Conservation (phyloP, 108 stramenopile genomes). For the Fragilariopsis cylindrus region DNA sequence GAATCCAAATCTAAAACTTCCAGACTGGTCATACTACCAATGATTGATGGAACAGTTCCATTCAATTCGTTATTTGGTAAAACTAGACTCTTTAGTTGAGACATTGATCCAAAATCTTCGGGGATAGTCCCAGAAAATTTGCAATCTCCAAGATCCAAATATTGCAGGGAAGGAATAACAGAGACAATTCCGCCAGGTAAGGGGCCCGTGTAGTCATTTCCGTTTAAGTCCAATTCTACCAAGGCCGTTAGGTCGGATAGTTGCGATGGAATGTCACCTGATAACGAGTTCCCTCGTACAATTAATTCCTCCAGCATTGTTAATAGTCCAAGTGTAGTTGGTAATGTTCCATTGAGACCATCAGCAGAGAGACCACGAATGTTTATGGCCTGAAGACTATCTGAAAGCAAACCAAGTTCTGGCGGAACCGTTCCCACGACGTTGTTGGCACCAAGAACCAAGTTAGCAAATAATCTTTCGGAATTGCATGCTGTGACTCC, state of each 20-base stretch:
- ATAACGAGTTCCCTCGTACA: constrained; percentile 33
- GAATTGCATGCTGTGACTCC: constrained; percentile 25
- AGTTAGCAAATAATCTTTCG: constrained; percentile 28
- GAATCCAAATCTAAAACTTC: constrained; percentile 27
- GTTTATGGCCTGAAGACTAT: constrained; percentile 31
- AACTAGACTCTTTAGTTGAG: constrained; percentile 16
- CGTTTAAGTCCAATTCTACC: constrained; percentile 24
- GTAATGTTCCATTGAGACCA: constrained; percentile 29
- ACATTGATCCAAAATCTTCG: constrained; percentile 18
- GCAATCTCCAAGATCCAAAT: constrained; percentile 31
- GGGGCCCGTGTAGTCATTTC: constrained; percentile 24
- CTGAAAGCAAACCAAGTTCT: constrained; percentile 39
- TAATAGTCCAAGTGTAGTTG: constrained; percentile 28
- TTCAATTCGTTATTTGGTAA: constrained; percentile 30
- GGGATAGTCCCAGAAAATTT: constrained; percentile 23
- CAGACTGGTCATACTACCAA: constrained; percentile 22
- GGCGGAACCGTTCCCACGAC: constrained; percentile 39
- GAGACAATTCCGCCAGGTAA: constrained; percentile 24
- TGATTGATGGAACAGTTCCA: constrained; percentile 29
- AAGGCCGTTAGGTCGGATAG: constrained; percentile 26
- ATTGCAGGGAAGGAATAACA: constrained; percentile 31
- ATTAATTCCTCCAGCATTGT: constrained; percentile 21
- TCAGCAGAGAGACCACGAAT: constrained; percentile 28
- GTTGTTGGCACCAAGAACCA: constrained; percentile 40
- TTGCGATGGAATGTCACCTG: constrained; percentile 25